Conservation (phyloP, 495 filamentous ascomycete species). For the Jackrogersella multiformis region DNA sequence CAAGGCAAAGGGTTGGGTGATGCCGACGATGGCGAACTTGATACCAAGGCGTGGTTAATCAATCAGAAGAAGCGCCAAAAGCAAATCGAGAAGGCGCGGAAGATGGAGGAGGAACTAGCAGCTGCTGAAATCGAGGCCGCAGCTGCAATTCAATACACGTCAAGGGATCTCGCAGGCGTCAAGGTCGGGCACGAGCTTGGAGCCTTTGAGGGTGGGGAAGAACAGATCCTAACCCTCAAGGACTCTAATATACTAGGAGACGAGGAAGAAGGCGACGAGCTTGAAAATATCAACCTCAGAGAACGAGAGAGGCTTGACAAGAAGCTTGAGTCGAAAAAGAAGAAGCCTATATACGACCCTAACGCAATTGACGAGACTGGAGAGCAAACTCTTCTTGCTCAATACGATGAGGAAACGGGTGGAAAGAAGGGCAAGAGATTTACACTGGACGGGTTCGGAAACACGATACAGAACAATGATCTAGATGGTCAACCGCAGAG, state of each 20-base stretch:
- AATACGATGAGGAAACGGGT: slow-evolving; percentile 95
- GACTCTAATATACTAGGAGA: slow-evolving; percentile 82
- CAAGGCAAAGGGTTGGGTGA: slow-evolving; percentile 84
- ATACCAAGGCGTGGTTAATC: slow-evolving; percentile 85
- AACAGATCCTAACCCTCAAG: slow-evolving; percentile 89
- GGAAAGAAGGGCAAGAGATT: slow-evolving; percentile 92
- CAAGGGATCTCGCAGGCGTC: slow-evolving; percentile 84
- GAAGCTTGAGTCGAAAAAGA: slow-evolving; percentile 87
- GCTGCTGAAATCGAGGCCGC: slow-evolving; percentile 55
- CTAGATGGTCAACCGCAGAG: slow-evolving; percentile 65
- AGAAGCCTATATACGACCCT: slow-evolving; percentile 88
- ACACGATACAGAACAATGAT: slow-evolving; percentile 69
- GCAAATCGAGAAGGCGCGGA: slow-evolving; percentile 81
- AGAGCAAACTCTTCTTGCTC: slow-evolving; percentile 72
- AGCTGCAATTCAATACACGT: slow-evolving; percentile 71
- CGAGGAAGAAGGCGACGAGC: slow-evolving; percentile 91
- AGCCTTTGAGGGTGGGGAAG: slow-evolving; percentile 79
- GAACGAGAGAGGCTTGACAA: slow-evolving; percentile 82
- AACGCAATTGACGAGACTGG: slow-evolving; percentile 74
- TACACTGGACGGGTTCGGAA: slow-evolving; percentile 80
- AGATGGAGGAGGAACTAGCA: slow-evolving; percentile 77
- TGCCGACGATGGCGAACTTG: slow-evolving; percentile 71
- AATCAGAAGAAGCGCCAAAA: slow-evolving; percentile 90
- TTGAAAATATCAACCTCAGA: slow-evolving; percentile 81
- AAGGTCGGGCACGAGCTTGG: slow-evolving; percentile 87